Evolutionary conservation across 805 yeast species (phyloP), one percentile per base, ranked within the genome.

Genomic region (Saccharomyces mikatae): DNA sequence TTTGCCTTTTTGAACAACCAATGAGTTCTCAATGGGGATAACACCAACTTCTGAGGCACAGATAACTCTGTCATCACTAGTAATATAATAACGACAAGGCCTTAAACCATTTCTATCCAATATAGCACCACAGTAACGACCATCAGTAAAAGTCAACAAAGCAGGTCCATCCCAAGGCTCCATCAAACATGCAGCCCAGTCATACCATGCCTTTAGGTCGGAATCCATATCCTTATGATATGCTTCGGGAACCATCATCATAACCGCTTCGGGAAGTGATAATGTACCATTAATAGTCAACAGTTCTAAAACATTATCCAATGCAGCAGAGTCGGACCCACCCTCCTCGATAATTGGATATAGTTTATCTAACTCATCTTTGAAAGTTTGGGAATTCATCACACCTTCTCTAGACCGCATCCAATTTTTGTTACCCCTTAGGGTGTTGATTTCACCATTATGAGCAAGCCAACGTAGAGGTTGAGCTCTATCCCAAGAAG

Each of bases 121-220:
- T 71, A 91, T 91, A 50, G 99, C 99, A 77, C 99, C 99, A 75
- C 97, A 89, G 80, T 89, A 92, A 64, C 98, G 81, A 62, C 96
- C 97, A 72, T 92, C 98, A 41, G 97, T 92, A 72, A 92, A 94
- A 30, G 96, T 90, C 76, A 92, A 88, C 62, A 94, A 76, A 36
- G 98, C 98, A 21, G 99, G 99, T 60, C 99, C 99, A 74, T 92
- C 99, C 99, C 99, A 92, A 8, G 98, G 98, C 76, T 92, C 99
- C 97, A 94, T 94, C 60, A 92, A 75, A 74, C 97, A 90, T 11
- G 98, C 96, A 49, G 97, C 98, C 98, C 98, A 92, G 72, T 94
- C 97, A 75, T 92, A 92, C 73, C 95, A 92, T 0, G 98, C 97
- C 64, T 80, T 83, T 75, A 91, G 87, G 71, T 87, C 85, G 54